Percentiles rank a stretch among this genome's conserved stretches.
Evolutionary conservation across 225 moss, liverwort and hornwort species (phyloP).

Genomic region (Antitrichia curtipendula): DNA sequence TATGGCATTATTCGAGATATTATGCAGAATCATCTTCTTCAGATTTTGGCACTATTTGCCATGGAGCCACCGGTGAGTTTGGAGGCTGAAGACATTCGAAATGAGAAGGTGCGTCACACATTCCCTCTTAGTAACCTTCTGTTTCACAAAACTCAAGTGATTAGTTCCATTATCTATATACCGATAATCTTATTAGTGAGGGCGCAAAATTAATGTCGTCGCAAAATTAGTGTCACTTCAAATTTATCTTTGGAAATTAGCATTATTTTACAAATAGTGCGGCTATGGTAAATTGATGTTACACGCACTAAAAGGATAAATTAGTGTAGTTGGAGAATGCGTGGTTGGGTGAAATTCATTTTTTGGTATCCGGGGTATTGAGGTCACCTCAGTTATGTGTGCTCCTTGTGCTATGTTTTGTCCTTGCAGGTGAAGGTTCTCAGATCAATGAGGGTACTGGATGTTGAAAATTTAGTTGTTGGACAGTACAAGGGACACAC

Average conservation of each 20-base stretch:
- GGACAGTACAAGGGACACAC: constrained; percentile 93
- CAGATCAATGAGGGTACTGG: constrained; percentile 73
- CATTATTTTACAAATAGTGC: neutral
- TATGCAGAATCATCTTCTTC: constrained; percentile 97
- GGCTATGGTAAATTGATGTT: neutral
- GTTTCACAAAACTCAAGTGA: neutral
- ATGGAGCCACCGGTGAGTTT: constrained; percentile 98
- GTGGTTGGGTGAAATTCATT: neutral
- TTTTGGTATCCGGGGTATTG: neutral
- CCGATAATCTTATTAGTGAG: neutral
- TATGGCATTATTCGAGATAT: constrained; percentile 97
- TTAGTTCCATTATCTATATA: neutral
- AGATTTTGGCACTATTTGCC: constrained; percentile 93
- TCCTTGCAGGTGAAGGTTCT: constrained; percentile 87
- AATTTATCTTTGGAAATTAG: neutral
- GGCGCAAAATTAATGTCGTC: neutral
- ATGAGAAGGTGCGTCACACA: constrained; percentile 65
- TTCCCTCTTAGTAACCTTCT: neutral
- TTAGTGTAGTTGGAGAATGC: neutral
- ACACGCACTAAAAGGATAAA: neutral
- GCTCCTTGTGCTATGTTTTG: neutral
- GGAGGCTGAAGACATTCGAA: constrained; percentile 98
- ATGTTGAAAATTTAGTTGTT: constrained; percentile 59
- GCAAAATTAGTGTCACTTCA: neutral
- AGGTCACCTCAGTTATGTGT: neutral